Conservation (phyloP, 306 rosid species). For the Spatholobus suberectus region DNA sequence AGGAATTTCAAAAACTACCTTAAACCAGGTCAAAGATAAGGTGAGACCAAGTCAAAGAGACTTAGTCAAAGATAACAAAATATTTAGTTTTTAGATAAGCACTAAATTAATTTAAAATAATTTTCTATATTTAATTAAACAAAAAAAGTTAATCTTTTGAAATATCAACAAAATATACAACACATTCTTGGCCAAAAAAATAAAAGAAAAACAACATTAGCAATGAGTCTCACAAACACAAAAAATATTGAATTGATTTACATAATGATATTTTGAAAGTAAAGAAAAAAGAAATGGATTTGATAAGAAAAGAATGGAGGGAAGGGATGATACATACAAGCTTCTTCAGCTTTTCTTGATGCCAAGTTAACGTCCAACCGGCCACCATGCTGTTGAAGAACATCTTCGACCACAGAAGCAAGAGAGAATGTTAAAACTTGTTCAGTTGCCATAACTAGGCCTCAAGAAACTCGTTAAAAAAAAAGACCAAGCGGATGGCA, state of each 20-base stretch:
- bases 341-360: constrained; percentile 77
- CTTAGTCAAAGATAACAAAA: too few relatives aligned
- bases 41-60: too few relatives aligned
- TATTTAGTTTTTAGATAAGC: too few relatives aligned
- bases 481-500: neutral
- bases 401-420: constrained; percentile 76
- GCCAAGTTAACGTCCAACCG: constrained; percentile 53
- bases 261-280: neutral
- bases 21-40: too few relatives aligned
- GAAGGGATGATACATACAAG: constrained; percentile 51
- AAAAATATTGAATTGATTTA: neutral
- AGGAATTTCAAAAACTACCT: too few relatives aligned
- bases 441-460: constrained; percentile 60
- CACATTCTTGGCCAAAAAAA: neutral
- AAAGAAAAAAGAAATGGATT: neutral
- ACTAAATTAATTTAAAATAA: too few relatives aligned
- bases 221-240: neutral
- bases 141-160: too few relatives aligned
- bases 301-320: neutral
- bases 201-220: neutral
- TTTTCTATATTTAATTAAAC: too few relatives aligned
- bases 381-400: constrained; percentile 69
- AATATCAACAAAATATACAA: too few relatives aligned
- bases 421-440: constrained; percentile 67
- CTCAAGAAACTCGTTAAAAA: constrained; percentile 20